These are phyloP conservation scores for Podila minutissima DNA, from an alignment of 192 early-diverging fungal genomes.

Conservation along the genomic window DNA sequence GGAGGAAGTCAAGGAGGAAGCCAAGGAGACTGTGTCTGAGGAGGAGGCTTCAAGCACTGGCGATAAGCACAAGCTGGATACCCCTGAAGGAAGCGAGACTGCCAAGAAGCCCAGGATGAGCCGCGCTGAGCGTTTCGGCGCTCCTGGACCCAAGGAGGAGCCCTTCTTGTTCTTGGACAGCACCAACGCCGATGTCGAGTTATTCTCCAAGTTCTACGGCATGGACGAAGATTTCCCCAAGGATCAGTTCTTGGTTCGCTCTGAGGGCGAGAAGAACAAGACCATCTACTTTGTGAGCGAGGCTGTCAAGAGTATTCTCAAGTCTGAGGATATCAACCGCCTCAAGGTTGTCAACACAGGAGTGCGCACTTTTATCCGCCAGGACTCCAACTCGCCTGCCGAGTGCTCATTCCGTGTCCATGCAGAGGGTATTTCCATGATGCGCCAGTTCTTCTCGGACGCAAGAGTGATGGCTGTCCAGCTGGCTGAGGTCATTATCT, in stretches of 20 bases:
- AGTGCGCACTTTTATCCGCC: constrained; percentile 86
- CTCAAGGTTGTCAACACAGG: constrained; percentile 93
- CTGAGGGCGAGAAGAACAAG: constrained; percentile 72
- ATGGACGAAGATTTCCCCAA: constrained; percentile 78
- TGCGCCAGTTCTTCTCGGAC: constrained; percentile 53
- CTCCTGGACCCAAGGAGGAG: constrained; percentile 70
- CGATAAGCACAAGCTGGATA: constrained; percentile 41
- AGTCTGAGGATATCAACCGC: constrained; percentile 65
- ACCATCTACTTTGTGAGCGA: constrained; percentile 88
- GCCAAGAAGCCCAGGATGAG: constrained; percentile 44
- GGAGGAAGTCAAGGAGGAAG: constrained; percentile 8
- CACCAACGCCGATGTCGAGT: constrained; percentile 66
- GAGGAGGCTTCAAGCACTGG: constrained; percentile 16
- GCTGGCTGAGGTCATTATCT: constrained; percentile 28
- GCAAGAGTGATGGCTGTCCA: constrained; percentile 38
- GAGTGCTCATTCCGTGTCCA: constrained; percentile 74
- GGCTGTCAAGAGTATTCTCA: constrained; percentile 80
- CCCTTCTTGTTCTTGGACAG: constrained; percentile 87
- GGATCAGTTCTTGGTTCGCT: constrained; percentile 90
- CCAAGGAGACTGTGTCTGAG: background rate
- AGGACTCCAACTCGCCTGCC: constrained; percentile 64
- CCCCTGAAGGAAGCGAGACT: constrained; percentile 13
- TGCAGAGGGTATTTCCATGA: constrained; percentile 72
- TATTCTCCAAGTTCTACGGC: constrained; percentile 81
- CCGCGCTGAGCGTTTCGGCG: constrained; percentile 32